Evolutionary conservation across 2,329 filamentous ascomycete genomes (phyloP).

Genomic region (Arachnopeziza araneosa): DNA sequence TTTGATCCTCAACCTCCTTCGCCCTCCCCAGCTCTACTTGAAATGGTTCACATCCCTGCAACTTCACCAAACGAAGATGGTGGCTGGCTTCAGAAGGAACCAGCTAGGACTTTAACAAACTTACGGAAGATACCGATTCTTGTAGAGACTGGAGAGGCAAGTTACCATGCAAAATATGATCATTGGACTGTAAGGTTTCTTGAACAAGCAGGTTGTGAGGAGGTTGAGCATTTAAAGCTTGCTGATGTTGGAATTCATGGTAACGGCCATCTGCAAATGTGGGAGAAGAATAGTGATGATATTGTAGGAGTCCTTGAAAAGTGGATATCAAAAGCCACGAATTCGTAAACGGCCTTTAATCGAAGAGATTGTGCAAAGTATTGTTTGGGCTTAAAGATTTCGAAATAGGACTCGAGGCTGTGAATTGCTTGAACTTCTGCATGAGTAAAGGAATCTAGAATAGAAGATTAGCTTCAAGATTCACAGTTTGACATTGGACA

Average conservation of each 20-base stretch:
- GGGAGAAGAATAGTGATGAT: constrained; percentile 42
- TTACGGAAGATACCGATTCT: constrained; percentile 33
- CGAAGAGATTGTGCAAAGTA: too few species aligned
- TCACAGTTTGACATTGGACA: too few species aligned
- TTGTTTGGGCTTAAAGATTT: too few species aligned
- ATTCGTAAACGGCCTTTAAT: too few species aligned
- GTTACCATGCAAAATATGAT: constrained; percentile 43
- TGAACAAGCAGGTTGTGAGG: constrained; percentile 36
- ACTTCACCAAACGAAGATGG: constrained; percentile 21
- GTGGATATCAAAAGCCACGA: constrained; percentile 20
- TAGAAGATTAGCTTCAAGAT: too few species aligned
- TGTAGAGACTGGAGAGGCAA: constrained; percentile 38
- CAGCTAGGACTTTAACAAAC: constrained; percentile 33
- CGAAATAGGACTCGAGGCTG: too few species aligned
- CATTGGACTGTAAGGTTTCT: constrained; percentile 38
- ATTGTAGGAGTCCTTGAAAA: constrained; percentile 30
- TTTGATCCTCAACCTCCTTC: constrained; percentile 39
- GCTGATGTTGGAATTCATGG: constrained; percentile 36
- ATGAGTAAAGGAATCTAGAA: too few species aligned
- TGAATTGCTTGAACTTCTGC: too few species aligned
- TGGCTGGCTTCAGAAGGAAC: constrained; percentile 33
- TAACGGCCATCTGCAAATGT: constrained; percentile 44
- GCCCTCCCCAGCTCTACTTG: constrained; percentile 32
- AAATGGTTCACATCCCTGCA: constrained; percentile 25
- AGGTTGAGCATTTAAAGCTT: constrained; percentile 33